Conservation (phyloP, 257 asterid genomes). For the Petrea volubilis region DNA sequence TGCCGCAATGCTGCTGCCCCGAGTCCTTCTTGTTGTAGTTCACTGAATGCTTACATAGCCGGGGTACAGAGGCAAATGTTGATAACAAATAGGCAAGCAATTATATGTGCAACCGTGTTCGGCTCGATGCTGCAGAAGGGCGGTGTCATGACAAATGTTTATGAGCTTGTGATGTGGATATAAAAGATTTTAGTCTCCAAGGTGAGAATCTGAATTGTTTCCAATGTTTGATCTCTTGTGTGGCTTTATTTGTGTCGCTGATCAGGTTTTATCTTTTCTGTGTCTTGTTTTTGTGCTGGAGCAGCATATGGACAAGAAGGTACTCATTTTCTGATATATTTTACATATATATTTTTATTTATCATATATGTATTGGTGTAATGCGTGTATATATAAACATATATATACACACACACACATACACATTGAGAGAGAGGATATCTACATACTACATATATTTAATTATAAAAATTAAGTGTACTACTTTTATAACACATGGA, state of each 20-base stretch:
- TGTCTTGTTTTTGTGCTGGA: constrained; percentile 34
- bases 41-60: constrained; percentile 68
- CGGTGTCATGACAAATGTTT: constrained; percentile 84
- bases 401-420: no score
- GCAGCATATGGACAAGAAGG: constrained; percentile 90
- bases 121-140: constrained; percentile 89
- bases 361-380: no score
- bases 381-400: no score
- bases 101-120: constrained; percentile 73
- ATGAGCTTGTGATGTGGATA: constrained; percentile 94
- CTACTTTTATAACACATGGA: no score
- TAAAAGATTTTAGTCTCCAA: constrained; percentile 97
- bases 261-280: constrained; percentile 21
- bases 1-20: constrained; percentile 82
- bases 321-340: constrained; percentile 24
- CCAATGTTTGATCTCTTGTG: background rate
- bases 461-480: no score
- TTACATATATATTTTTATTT: no score
- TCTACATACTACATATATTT: no score
- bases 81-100: constrained; percentile 93
- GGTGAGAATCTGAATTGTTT: constrained; percentile 44
- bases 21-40: constrained; percentile 86
- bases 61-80: constrained; percentile 86
- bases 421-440: no score
- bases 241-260: constrained; percentile 23